These are phyloP conservation scores for Fagus sylvatica DNA, from an alignment of 306 rosid species.

Conservation along the genomic window DNA sequence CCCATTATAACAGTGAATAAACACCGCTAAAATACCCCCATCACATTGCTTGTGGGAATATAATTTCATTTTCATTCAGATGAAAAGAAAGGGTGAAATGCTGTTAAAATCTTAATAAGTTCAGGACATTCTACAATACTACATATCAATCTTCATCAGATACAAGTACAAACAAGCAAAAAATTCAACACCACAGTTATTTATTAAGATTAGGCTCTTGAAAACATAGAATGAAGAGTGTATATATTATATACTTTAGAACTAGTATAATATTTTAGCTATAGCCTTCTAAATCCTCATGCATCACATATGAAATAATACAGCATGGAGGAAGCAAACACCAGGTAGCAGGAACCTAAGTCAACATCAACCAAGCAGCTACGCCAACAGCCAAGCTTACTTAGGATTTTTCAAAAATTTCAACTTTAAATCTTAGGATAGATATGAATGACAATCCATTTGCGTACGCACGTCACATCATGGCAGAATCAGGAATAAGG, in stretches of 20 bases:
- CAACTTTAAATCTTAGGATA: background rate
- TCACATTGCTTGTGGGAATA: background rate
- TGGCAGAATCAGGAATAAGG: background rate
- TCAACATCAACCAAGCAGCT: background rate
- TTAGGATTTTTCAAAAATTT: background rate
- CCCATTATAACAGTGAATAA: background rate
- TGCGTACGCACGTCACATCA: background rate
- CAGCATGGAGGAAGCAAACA: background rate
- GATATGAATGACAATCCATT: background rate
- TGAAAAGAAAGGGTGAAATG: background rate
- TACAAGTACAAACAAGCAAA: background rate
- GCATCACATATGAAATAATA: background rate
- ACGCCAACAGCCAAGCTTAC: background rate
- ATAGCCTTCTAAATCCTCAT: background rate
- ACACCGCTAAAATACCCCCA: background rate
- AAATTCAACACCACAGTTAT: too few relatives aligned
- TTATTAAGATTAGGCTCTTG: background rate
- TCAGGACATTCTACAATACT: background rate
- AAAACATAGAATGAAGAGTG: background rate
- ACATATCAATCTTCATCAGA: background rate
- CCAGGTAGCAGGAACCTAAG: background rate
- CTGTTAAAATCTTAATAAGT: background rate
- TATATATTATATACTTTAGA: background rate
- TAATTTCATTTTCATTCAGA: background rate
- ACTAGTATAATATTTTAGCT: background rate